Conservation (phyloP, 2,329 filamentous ascomycete genomes). For the Ascochyta rabiei region DNA sequence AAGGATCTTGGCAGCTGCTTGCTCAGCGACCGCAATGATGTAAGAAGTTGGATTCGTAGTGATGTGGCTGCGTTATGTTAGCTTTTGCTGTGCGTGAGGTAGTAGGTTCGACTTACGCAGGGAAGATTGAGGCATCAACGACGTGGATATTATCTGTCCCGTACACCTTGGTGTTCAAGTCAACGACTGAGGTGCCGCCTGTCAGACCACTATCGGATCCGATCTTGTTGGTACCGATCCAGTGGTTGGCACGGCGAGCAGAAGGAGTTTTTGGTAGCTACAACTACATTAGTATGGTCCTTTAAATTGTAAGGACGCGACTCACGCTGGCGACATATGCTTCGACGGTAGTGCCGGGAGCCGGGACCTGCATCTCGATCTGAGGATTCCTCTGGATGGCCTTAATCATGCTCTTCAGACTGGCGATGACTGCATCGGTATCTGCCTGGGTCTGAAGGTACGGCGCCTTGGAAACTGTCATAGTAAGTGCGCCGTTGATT, state of each 20-base stretch:
- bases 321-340: slow-evolving; percentile 59
- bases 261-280: slow-evolving; percentile 47
- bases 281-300: not conserved
- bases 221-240: slow-evolving; percentile 63
- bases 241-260: slow-evolving; percentile 53
- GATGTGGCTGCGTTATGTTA: slow-evolving; percentile 36
- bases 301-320: not conserved
- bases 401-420: slow-evolving; percentile 65
- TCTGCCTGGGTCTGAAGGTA: slow-evolving; percentile 65
- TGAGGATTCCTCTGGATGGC: slow-evolving; percentile 60
- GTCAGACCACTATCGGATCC: slow-evolving; percentile 52
- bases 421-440: slow-evolving; percentile 66
- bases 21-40: slow-evolving; percentile 46
- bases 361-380: slow-evolving; percentile 64
- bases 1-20: slow-evolving; percentile 48
- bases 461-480: slow-evolving; percentile 64
- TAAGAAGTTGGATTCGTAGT: slow-evolving; percentile 48
- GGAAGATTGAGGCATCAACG: slow-evolving; percentile 56
- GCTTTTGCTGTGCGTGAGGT: not conserved
- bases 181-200: slow-evolving; percentile 55
- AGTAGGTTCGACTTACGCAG: slow-evolving; percentile 36
- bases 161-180: slow-evolving; percentile 58
- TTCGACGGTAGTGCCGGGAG: slow-evolving; percentile 57
- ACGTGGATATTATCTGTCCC: slow-evolving; percentile 55
- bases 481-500: slow-evolving; percentile 63